Conservation (phyloP, 176 grass and related monocot genomes). For the Carex myosuroides region DNA sequence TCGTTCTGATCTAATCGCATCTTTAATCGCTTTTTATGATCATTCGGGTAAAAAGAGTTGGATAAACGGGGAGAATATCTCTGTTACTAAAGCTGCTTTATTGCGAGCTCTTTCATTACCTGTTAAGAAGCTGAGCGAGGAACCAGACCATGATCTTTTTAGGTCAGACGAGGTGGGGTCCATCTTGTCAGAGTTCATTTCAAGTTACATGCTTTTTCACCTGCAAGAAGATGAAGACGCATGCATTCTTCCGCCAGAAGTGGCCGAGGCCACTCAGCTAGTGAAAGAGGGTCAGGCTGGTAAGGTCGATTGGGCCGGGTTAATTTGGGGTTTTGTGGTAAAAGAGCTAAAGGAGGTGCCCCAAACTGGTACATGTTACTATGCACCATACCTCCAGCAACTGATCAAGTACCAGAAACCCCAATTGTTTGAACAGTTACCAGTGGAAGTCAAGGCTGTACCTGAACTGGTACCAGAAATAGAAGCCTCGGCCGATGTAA, state of each 20-base stretch:
- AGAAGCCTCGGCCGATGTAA: slow-evolving; percentile 20
- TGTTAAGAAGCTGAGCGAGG: slow-evolving; percentile 15
- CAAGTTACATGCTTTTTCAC: slow-evolving; percentile 44
- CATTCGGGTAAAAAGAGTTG: slow-evolving; percentile 34
- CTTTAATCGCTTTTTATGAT: slow-evolving; percentile 70
- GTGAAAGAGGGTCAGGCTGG: slow-evolving; percentile 59
- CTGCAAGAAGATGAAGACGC: slow-evolving; percentile 52
- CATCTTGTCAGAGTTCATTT: slow-evolving; percentile 43
- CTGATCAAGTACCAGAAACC: slow-evolving; percentile 54
- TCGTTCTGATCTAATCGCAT: slow-evolving; percentile 50
- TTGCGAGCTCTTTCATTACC: slow-evolving; percentile 54
- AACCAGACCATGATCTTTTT: slow-evolving; percentile 16
- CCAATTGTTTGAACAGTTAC: slow-evolving; percentile 24
- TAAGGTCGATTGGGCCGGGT: slow-evolving; percentile 68
- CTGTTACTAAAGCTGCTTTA: slow-evolving; percentile 45
- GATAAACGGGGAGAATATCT: slow-evolving; percentile 40
- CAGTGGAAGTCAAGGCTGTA: slow-evolving; percentile 27
- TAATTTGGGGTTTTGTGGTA: slow-evolving; percentile 79
- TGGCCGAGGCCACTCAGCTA: slow-evolving; percentile 40
- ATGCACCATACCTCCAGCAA: slow-evolving; percentile 58
- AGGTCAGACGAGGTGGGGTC: slow-evolving; percentile 28
- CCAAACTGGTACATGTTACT: slow-evolving; percentile 52
- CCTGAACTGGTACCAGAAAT: slow-evolving; percentile 24
- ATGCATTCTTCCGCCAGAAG: slow-evolving; percentile 57
- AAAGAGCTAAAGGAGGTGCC: slow-evolving; percentile 69